A percentile compares a stretch with the other conserved stretches of the same genome.
phyloP scores from a whole-genome alignment of 345 rosid genomes.

The Orychophragmus violaceus region DNA sequence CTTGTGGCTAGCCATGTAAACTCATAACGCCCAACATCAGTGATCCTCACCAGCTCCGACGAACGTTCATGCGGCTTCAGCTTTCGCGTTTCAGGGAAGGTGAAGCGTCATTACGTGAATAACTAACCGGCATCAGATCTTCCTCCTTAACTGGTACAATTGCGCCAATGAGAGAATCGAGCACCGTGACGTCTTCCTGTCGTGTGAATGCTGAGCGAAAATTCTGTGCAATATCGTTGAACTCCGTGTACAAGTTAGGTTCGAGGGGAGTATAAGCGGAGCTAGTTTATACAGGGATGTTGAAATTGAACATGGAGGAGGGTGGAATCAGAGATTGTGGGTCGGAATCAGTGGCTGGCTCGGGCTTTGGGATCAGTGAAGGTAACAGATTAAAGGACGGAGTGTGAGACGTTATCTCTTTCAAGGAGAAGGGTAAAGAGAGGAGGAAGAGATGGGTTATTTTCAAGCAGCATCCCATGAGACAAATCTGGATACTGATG shows the following conservation, averaged over 20 bases:
- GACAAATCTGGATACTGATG: too few relatives aligned
- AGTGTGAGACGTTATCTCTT: neutral
- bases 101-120: neutral
- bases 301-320: too few relatives aligned
- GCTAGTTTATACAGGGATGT: too few relatives aligned
- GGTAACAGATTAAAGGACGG: too few relatives aligned
- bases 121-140: neutral
- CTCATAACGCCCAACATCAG: constrained; percentile 66
- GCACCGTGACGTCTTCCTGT: constrained; percentile 30
- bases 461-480: neutral
- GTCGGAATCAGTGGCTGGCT: neutral
- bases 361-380: constrained; percentile 6
- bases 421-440: too few relatives aligned
- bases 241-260: too few relatives aligned
- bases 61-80: constrained; percentile 38
- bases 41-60: constrained; percentile 68
- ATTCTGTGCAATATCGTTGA: constrained; percentile 43
- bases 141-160: constrained; percentile 43
- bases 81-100: constrained; percentile 20
- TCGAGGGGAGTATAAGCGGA: too few relatives aligned
- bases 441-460: too few relatives aligned
- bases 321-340: neutral
- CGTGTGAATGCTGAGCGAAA: constrained; percentile 54
- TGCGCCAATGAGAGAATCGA: constrained; percentile 52
- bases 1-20: constrained; percentile 73